phyloP scores from a whole-genome alignment of 768 basidiomycete species.

The Mycena chlorophos region DNA sequence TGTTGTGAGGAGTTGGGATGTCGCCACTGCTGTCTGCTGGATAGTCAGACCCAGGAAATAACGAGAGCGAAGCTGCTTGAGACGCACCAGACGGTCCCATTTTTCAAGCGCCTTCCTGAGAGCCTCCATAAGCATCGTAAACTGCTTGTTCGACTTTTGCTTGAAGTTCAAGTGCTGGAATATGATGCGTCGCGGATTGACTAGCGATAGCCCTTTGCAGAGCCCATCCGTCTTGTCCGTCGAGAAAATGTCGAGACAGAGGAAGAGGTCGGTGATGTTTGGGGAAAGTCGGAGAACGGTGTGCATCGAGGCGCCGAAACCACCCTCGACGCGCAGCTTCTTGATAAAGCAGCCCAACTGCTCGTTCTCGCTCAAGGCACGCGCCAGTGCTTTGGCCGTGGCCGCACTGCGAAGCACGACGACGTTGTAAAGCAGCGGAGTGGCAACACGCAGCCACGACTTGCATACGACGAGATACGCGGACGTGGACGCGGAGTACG shows the following conservation, averaged over 20 bases:
- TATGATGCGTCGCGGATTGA: background rate
- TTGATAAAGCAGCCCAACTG: constrained; percentile 23
- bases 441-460: constrained; percentile 15
- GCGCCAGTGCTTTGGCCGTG: constrained; percentile 20
- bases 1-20: background rate
- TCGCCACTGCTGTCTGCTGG: background rate
- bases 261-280: background rate
- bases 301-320: constrained; percentile 13
- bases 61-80: background rate
- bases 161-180: background rate
- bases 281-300: background rate
- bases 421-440: constrained; percentile 25
- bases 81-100: background rate
- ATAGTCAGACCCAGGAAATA: too few species aligned
- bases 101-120: background rate
- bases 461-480: background rate
- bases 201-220: background rate
- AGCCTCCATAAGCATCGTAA: background rate
- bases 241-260: background rate
- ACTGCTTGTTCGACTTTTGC: background rate
- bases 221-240: constrained; percentile 1
- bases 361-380: constrained; percentile 12
- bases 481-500: background rate
- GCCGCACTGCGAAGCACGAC: constrained; percentile 22
- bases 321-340: constrained; percentile 26